Evolutionary conservation across 169 alveolate species (phyloP), one percentile per base, ranked within the genome.

Genomic region (Perkinsus olseni): DNA sequence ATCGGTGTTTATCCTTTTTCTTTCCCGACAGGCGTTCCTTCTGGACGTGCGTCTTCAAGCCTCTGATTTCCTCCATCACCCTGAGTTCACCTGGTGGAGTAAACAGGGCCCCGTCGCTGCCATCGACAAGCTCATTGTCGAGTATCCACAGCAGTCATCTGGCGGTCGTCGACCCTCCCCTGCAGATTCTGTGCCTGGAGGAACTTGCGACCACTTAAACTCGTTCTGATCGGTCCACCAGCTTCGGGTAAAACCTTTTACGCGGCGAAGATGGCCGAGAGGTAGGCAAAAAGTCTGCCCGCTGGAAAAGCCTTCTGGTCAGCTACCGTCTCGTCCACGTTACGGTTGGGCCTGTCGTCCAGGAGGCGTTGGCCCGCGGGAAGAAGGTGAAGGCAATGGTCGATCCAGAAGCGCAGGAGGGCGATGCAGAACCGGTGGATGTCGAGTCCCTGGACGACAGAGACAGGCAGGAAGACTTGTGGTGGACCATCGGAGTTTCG

Each of bases 211-310:
- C 82, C 82, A 3, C 82, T 94, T 36, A 96, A 96, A 94, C 93
- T 96, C 40, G 92, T 96, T 34, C 93, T 96, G n/a, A 93, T 95
- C 37, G 98, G 98, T 0, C 98, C 98, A 0, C 98, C 98, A 31
- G 96, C 95, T 40, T 74, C 96, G 37, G 98, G 98, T 34, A 96
- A 96, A 93, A 91, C 96, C 36, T 92, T 93, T 36, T 95, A 95
- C 39, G 94, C 96, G 6, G 90, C 93, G 74, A 92, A 45, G 74
- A 38, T 96, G 28, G 92, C 97, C 20, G 93, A 94, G 31, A 92
- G 95, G 92, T 96, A 24, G 34, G 82, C 82, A 3, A 4, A 21
- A 0, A 8, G 13, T 28, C 31, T 4, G 8, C 82, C 82, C 13
- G 17, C 82, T 40, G 50, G 50, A 40, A 11, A 40, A 3, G 50